These are phyloP conservation scores for Arthrinium puccinioides DNA, from an alignment of 2,329 filamentous ascomycete species.

Conservation along the genomic window DNA sequence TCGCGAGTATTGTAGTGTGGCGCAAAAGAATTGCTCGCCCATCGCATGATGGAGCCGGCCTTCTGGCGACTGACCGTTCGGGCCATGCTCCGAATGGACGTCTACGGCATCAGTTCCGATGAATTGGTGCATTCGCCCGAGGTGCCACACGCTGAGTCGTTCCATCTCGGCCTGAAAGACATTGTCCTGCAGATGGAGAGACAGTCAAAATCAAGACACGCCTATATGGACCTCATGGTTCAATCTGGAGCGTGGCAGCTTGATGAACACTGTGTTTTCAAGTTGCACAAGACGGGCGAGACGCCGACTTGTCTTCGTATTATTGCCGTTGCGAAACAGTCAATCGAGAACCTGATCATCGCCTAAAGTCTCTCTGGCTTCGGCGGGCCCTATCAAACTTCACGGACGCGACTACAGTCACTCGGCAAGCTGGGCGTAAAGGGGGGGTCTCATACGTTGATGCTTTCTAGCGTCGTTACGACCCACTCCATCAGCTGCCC, in stretches of 20 bases:
- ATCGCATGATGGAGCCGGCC: constrained; percentile 40
- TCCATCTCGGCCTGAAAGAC: constrained; percentile 45
- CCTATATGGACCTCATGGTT: constrained; percentile 37
- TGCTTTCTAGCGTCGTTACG: constrained; percentile 31
- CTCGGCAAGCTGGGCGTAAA: background rate
- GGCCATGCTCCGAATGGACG: constrained; percentile 47
- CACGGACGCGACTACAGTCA: too few species aligned
- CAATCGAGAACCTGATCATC: constrained; percentile 49
- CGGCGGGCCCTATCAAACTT: too few species aligned
- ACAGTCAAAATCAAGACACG: constrained; percentile 40
- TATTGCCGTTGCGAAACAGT: constrained; percentile 45
- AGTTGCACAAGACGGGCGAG: constrained; percentile 24
- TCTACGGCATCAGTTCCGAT: constrained; percentile 41
- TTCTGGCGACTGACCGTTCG: constrained; percentile 48
- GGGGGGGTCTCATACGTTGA: constrained; percentile 16
- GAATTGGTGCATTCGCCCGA: background rate
- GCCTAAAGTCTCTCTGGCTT: constrained; percentile 24
- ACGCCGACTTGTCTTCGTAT: constrained; percentile 41
- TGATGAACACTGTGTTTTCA: constrained; percentile 19
- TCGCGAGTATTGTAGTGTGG: too few species aligned
- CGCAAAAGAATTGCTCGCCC: constrained; percentile 25
- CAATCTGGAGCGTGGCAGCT: constrained; percentile 30
- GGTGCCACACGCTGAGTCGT: constrained; percentile 13
- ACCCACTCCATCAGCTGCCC: constrained; percentile 34
- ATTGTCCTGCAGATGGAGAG: constrained; percentile 47